A percentile compares a stretch with the other conserved stretches of the same genome.
These are phyloP conservation scores for Azolla pinnata DNA, from an alignment of 75 land plant genomes.

Conservation along the genomic window DNA sequence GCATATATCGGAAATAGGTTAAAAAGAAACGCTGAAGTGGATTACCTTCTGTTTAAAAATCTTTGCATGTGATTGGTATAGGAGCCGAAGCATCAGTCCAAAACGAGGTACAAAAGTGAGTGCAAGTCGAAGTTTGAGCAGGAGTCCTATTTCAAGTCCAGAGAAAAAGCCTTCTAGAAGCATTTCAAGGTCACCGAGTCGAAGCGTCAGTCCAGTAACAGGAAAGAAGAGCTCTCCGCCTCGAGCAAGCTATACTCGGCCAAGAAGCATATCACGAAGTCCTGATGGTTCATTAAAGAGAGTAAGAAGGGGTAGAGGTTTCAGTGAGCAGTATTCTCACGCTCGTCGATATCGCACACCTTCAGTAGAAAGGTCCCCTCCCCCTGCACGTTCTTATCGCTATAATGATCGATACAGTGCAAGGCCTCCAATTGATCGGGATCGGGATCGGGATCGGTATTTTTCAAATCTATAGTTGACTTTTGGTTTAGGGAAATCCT, in stretches of 20 bases:
- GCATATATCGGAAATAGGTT: no score
- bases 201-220: constrained; percentile 26
- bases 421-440: constrained; percentile 45
- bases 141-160: constrained; percentile 42
- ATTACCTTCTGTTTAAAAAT: background rate
- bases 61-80: background rate
- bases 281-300: constrained; percentile 84
- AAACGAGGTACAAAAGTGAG: constrained; percentile 37
- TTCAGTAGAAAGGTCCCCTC: constrained; percentile 56
- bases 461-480: background rate
- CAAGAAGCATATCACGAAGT: constrained; percentile 52
- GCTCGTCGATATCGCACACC: constrained; percentile 87
- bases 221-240: constrained; percentile 39
- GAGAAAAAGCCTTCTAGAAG: constrained; percentile 14
- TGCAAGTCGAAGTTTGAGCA: constrained; percentile 34
- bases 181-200: constrained; percentile 10
- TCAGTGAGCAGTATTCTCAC: constrained; percentile 76
- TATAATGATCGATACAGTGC: constrained; percentile 41
- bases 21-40: no score
- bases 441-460: constrained; percentile 27
- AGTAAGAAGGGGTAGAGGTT: constrained; percentile 84
- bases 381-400: constrained; percentile 35
- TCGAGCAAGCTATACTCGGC: constrained; percentile 26
- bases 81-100: constrained; percentile 26
- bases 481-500: background rate